Conservation (phyloP, 2,329 filamentous ascomycete genomes). For the Metarhizium rileyi region DNA sequence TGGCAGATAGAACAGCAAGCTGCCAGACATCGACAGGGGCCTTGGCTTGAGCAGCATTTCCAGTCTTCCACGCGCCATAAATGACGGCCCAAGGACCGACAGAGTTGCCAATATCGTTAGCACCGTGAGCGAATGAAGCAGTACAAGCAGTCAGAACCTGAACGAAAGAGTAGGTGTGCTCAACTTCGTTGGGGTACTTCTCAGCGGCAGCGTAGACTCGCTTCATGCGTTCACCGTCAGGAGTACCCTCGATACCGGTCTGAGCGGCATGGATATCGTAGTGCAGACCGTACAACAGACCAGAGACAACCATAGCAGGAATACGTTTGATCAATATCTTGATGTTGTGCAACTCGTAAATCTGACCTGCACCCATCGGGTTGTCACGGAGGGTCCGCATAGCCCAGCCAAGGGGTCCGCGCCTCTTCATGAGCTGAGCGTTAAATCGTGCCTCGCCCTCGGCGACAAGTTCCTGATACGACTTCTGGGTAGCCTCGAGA, state of each 20-base stretch:
- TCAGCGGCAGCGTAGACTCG: conserved; percentile 53
- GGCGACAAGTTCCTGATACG: conserved; percentile 52
- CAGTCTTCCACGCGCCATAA: conserved; percentile 56
- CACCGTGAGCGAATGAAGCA: conserved; percentile 65
- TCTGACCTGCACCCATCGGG: conserved; percentile 59
- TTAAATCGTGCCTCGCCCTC: conserved; percentile 50
- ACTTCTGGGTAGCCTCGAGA: conserved; percentile 37
- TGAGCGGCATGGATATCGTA: conserved; percentile 61
- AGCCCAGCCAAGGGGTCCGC: conserved; percentile 67
- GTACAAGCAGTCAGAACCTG: conserved; percentile 61
- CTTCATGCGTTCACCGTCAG: conserved; percentile 20
- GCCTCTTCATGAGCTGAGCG: conserved; percentile 50
- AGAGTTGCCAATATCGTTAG: conserved; percentile 67
- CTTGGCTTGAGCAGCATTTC: conserved; percentile 50
- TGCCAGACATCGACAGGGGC: conserved; percentile 65
- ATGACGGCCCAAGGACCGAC: conserved; percentile 62
- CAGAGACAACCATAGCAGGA: conserved; percentile 56
- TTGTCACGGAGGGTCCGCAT: conserved; percentile 69
- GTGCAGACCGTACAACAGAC: conserved; percentile 61
- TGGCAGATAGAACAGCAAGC: conserved; percentile 57
- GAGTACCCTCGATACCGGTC: conserved; percentile 12
- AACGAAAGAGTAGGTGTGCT: conserved; percentile 59
- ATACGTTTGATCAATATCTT: conserved; percentile 52
- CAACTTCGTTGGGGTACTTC: conserved; percentile 61
- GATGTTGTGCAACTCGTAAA: conserved; percentile 68